phyloP scores from a whole-genome alignment of 2,329 filamentous ascomycete genomes.

The Apiospora phragmitis region DNA sequence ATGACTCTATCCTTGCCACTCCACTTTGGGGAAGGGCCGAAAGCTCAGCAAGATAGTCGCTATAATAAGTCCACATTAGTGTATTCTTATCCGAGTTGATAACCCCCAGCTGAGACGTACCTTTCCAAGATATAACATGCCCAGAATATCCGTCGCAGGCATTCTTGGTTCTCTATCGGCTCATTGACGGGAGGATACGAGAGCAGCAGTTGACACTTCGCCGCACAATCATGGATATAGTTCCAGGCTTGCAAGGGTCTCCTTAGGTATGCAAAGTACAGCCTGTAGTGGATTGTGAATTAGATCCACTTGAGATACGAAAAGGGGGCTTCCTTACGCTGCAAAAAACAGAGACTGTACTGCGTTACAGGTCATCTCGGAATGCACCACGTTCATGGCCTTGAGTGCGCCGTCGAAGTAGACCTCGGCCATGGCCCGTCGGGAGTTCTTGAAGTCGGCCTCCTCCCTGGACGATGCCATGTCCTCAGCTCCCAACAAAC shows the following conservation, averaged over 20 bases:
- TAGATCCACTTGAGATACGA: too few relatives aligned
- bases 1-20: slow-evolving; percentile 52
- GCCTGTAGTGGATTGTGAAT: slow-evolving; percentile 21
- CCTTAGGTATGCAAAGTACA: slow-evolving; percentile 52
- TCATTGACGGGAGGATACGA: slow-evolving; percentile 41
- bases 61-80: slow-evolving; percentile 20
- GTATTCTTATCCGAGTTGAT: neutral
- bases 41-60: slow-evolving; percentile 54
- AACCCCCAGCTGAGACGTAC: slow-evolving; percentile 22
- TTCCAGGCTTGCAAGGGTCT: slow-evolving; percentile 54
- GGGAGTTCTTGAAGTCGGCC: slow-evolving; percentile 9
- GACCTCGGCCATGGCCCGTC: slow-evolving; percentile 14
- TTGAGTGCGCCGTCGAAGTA: slow-evolving; percentile 48
- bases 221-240: slow-evolving; percentile 48
- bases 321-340: slow-evolving; percentile 36
- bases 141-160: slow-evolving; percentile 53
- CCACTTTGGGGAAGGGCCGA: slow-evolving; percentile 51
- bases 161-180: slow-evolving; percentile 43
- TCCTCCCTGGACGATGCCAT: slow-evolving; percentile 9
- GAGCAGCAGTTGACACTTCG: slow-evolving; percentile 50
- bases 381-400: slow-evolving; percentile 45
- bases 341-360: slow-evolving; percentile 52
- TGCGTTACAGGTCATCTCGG: slow-evolving; percentile 45
- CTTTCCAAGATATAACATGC: slow-evolving; percentile 56
- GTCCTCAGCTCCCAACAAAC: slow-evolving; percentile 24